phyloP scores from a whole-genome alignment of 192 early-diverging fungal genomes.

The Gigaspora rosea region DNA sequence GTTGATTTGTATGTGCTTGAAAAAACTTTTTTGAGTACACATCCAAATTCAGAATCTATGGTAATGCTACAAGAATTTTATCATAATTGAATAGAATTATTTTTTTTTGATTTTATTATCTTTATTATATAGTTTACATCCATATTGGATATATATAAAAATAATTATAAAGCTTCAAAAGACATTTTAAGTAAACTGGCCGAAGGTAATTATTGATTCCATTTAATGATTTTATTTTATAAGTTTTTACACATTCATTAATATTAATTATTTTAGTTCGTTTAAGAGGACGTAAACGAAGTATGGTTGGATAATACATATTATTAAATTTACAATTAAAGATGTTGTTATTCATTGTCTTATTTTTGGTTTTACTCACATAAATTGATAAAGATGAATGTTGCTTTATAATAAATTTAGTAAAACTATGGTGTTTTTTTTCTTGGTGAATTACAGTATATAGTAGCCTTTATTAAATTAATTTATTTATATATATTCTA shows the following conservation, averaged over 20 bases:
- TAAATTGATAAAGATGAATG: too few relatives aligned
- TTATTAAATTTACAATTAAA: background rate
- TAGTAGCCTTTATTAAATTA: too few relatives aligned
- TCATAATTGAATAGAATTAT: background rate
- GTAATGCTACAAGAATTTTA: constrained; percentile 42
- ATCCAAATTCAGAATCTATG: constrained; percentile 80
- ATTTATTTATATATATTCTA: too few relatives aligned
- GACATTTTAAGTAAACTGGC: constrained; percentile 70
- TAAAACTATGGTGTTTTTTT: too few relatives aligned
- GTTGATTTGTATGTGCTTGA: constrained; percentile 99
- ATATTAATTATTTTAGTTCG: constrained; percentile 51
- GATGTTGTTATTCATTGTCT: too few relatives aligned
- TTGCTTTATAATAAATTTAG: too few relatives aligned
- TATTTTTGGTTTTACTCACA: too few relatives aligned
- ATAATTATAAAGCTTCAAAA: constrained; percentile 58
- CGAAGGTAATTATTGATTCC: constrained; percentile 61
- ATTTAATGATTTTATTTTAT: background rate
- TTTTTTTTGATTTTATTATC: background rate
- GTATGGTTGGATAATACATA: constrained; percentile 66
- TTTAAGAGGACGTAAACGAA: constrained; percentile 79
- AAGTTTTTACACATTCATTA: background rate
- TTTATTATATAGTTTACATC: constrained; percentile 59
- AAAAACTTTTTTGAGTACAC: constrained; percentile 88
- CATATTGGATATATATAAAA: constrained; percentile 70
- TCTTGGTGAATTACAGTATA: too few relatives aligned